Evolutionary conservation across 306 rosid genomes (phyloP), one percentile per base, ranked within the genome.

Genomic region (Casuarina glauca): DNA sequence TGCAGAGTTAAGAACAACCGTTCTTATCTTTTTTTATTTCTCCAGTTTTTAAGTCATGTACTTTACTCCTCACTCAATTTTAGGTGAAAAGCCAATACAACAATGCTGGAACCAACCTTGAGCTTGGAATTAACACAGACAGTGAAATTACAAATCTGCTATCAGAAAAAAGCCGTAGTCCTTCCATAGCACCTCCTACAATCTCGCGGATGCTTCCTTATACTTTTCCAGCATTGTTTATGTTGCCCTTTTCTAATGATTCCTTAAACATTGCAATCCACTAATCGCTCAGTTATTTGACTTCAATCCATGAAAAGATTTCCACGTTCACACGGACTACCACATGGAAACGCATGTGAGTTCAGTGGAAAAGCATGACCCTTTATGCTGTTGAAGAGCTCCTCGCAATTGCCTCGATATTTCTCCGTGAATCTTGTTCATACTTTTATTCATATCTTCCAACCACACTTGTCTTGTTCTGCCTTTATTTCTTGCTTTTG

Each of bases 351-450:
- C 2, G 19, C 43, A 39, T n/a, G 36, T 42, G 38, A 57, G 12
- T 51, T 55, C 64, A n/a, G 45, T 58, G 11, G 50, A 72, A 52
- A 63, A 17, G 54, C 74, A 5, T 45, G 49, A 6, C 49, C 49
- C 7, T 26, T 26, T 26, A 26, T 26, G 32, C 32, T 26, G 32
- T 26, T 26, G 32, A 26, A 26, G 32, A 26, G 48, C 48, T 9
- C 48, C 48, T 46, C 9, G 50, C 58, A 60, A 19, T 62, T 42
- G 1, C 5, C 9, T 43, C 1, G 52, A 52, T 52, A 53, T 43
- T 76, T 76, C 54, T 78, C 58, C 85, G 64, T 72, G 81, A 81
- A 81, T 53, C 51, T 52, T 13, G 42, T 44, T 9, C 42, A 1
- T 13, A 8, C 26, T 1, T 19, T 58, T 38, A 58, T 58, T 26